Evolutionary conservation across 2,329 filamentous ascomycete species (phyloP).

Genomic region (Colletotrichum tropicicola): DNA sequence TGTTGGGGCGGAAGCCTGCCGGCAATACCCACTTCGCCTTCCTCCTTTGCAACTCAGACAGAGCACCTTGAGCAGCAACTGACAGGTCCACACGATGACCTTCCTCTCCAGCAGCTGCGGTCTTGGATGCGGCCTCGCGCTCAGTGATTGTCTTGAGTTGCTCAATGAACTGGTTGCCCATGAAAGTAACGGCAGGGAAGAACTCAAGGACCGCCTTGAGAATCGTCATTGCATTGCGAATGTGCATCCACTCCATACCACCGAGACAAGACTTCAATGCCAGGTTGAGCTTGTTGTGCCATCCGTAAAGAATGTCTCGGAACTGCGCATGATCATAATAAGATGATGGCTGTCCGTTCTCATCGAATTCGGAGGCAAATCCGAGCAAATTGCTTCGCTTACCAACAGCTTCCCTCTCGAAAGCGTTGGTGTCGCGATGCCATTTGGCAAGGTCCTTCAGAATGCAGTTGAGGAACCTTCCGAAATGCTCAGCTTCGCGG

Average conservation of each 20-base stretch:
- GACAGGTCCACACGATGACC: slow-evolving; percentile 77
- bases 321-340: slow-evolving; percentile 89
- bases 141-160: slow-evolving; percentile 73
- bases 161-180: slow-evolving; percentile 74
- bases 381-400: slow-evolving; percentile 68
- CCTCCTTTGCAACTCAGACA: slow-evolving; percentile 74
- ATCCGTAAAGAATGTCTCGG: slow-evolving; percentile 84
- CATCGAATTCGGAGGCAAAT: slow-evolving; percentile 78
- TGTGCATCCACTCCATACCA: slow-evolving; percentile 94
- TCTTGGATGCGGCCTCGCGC: slow-evolving; percentile 64
- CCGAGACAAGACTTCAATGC: slow-evolving; percentile 85
- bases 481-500: slow-evolving; percentile 92
- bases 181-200: slow-evolving; percentile 91
- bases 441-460: slow-evolving; percentile 83
- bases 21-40: slow-evolving; percentile 78
- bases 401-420: slow-evolving; percentile 81
- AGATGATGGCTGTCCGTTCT: slow-evolving; percentile 73
- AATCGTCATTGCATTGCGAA: slow-evolving; percentile 92
- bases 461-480: slow-evolving; percentile 85
- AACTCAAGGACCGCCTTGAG: slow-evolving; percentile 81
- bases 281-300: slow-evolving; percentile 84
- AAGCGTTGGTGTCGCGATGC: slow-evolving; percentile 70
- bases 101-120: slow-evolving; percentile 56
- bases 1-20: slow-evolving; percentile 74
- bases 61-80: slow-evolving; percentile 75